Conservation (phyloP, 1,139 yeast genomes). For the Arxiozyma bovina region DNA sequence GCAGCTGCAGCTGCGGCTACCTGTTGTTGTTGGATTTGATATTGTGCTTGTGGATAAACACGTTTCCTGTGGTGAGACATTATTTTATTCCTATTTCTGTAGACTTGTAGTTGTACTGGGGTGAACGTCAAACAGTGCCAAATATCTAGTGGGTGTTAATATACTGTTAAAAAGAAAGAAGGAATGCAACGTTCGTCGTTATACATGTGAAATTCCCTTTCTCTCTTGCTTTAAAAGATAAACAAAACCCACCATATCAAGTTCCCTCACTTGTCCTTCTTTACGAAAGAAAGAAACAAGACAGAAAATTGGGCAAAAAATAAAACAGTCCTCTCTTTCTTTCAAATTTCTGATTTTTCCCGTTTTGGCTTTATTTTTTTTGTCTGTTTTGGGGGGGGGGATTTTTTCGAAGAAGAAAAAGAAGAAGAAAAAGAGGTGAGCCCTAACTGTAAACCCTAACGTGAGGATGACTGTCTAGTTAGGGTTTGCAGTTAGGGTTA, state of each 20-base stretch:
- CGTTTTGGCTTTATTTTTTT: no score
- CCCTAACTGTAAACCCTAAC: no score
- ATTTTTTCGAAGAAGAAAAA: no score
- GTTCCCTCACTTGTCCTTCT: not conserved
- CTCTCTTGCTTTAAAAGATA: not conserved
- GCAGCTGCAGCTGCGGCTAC: slow-evolving; percentile 13
- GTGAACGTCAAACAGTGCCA: not conserved
- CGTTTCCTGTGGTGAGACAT: slow-evolving; percentile 36
- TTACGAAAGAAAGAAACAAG: not conserved
- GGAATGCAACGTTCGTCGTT: not conserved
- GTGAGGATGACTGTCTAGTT: no score
- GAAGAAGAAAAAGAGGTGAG: no score
- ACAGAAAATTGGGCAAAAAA: not conserved
- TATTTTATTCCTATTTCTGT: not conserved
- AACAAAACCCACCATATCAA: not conserved
- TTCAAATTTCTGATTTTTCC: no score
- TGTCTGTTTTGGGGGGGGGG: not conserved
- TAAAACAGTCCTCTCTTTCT: not conserved
- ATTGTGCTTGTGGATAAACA: slow-evolving; percentile 36
- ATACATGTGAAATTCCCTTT: not conserved
- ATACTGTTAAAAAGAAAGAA: not conserved
- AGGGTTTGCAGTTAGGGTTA: no score
- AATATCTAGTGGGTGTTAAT: not conserved
- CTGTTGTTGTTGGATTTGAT: slow-evolving; percentile 26
- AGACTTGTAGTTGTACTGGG: no score